phyloP scores from a whole-genome alignment of 73 alveolate genomes.

The Blepharisma japonicum region DNA sequence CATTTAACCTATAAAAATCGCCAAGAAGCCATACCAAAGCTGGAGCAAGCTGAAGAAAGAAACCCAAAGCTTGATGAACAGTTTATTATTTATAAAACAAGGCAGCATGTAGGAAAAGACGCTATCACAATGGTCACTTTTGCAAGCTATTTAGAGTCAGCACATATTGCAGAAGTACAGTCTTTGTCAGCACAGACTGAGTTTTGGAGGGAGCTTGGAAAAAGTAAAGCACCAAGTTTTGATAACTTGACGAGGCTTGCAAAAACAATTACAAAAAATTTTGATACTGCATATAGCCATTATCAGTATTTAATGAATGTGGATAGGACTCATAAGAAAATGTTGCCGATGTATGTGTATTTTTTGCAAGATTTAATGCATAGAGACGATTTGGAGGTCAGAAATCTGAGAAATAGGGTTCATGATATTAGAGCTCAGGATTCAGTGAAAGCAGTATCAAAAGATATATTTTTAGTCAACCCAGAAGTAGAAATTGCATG shows the following conservation, averaged over 20 bases:
- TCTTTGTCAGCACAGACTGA: background rate
- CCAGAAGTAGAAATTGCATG: no score
- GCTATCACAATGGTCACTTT: slow-evolving; percentile 28
- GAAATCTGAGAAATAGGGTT: slow-evolving; percentile 4
- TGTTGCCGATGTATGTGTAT: slow-evolving; percentile 26
- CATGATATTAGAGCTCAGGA: no score
- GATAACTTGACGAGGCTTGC: background rate
- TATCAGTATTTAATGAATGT: background rate
- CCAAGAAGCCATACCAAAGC: slow-evolving; percentile 27
- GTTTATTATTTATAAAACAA: slow-evolving; percentile 18
- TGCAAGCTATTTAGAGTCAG: background rate
- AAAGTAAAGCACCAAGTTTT: background rate
- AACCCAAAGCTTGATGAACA: slow-evolving; percentile 8
- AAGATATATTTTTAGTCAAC: no score
- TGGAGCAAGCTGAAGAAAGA: slow-evolving; percentile 23
- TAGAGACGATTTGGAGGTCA: slow-evolving; percentile 25
- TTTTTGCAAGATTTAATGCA: slow-evolving; percentile 4
- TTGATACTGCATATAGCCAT: background rate
- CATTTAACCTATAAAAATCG: slow-evolving; percentile 17
- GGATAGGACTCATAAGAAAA: slow-evolving; percentile 19
- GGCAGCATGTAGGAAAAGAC: slow-evolving; percentile 21
- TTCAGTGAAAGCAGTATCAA: no score
- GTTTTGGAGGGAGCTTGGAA: slow-evolving; percentile 8
- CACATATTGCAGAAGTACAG: background rate
- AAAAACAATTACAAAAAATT: background rate